phyloP scores from a whole-genome alignment of 2,329 filamentous ascomycete species.

The Paecilomyces fulvus region DNA sequence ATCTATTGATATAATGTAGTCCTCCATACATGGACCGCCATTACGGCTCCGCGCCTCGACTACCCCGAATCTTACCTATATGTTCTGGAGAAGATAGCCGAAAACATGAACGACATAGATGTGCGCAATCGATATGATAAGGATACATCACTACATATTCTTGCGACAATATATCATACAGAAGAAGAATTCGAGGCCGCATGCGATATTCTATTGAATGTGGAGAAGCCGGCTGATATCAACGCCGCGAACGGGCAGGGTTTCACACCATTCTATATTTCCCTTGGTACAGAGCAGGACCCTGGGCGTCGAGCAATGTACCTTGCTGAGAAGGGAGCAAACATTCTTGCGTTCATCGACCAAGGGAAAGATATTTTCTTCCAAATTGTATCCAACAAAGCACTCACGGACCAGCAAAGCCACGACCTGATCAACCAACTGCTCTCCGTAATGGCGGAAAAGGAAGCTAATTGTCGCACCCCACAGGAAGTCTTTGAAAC shows the following conservation, averaged over 20 bases:
- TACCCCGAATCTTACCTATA: slow-evolving; percentile 15
- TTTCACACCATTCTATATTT: no score
- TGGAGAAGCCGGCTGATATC: slow-evolving; percentile 10
- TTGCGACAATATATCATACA: slow-evolving; percentile 12
- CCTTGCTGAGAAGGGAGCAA: no score
- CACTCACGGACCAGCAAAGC: no score
- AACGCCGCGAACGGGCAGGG: slow-evolving; percentile 10
- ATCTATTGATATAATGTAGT: slow-evolving; percentile 6
- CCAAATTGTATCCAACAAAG: no score
- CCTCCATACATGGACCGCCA: slow-evolving; percentile 14
- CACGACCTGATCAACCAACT: no score
- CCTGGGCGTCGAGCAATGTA: no score
- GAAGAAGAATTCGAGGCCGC: slow-evolving; percentile 17
- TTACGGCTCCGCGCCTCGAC: neutral
- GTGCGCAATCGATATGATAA: slow-evolving; percentile 7
- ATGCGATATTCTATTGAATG: slow-evolving; percentile 13
- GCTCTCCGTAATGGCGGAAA: no score
- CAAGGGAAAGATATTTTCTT: no score
- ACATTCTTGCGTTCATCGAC: no score
- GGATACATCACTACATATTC: slow-evolving; percentile 16
- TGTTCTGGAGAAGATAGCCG: slow-evolving; percentile 10
- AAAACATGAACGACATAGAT: slow-evolving; percentile 10
- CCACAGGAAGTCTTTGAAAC: no score
- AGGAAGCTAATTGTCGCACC: no score
- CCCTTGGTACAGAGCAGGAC: no score